These are phyloP conservation scores for Aspergillus ellipticus DNA, from an alignment of 495 filamentous ascomycete species.

Conservation along the genomic window DNA sequence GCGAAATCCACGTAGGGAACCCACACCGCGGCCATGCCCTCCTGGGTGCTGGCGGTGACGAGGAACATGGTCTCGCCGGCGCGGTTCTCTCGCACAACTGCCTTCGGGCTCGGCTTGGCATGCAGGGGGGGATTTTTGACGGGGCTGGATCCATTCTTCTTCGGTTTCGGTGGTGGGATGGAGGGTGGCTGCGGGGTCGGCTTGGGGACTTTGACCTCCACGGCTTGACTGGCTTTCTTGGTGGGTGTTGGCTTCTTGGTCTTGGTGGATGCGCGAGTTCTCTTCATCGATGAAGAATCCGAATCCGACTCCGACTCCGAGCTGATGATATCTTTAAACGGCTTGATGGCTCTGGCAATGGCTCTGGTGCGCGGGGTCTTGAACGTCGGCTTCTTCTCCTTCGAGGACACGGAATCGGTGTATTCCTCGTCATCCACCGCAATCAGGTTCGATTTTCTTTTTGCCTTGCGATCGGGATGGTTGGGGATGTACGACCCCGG, in stretches of 20 bases:
- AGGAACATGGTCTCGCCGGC: slow-evolving; percentile 13
- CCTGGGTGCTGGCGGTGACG: slow-evolving; percentile 10
- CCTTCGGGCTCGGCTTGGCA: neutral
- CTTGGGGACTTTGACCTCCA: neutral
- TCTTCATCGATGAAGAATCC: neutral
- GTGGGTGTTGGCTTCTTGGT: neutral
- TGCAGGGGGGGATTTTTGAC: neutral
- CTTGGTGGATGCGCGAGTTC: neutral
- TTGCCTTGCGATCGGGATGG: neutral
- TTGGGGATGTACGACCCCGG: neutral
- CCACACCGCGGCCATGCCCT: slow-evolving; percentile 12
- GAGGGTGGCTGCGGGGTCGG: neutral
- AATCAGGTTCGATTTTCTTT: neutral
- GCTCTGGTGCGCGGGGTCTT: neutral
- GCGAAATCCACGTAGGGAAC: slow-evolving; percentile 15
- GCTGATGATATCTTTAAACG: neutral
- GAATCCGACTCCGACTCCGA: neutral
- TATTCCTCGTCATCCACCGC: neutral
- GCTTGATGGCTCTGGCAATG: neutral
- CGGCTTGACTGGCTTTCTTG: neutral
- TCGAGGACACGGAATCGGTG: neutral
- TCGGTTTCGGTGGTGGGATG: neutral
- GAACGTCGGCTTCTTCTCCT: neutral
- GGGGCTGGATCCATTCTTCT: neutral
- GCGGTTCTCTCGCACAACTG: neutral